These are phyloP conservation scores for Ilex paraguariensis DNA, from an alignment of 305 asterid species.

Conservation along the genomic window DNA sequence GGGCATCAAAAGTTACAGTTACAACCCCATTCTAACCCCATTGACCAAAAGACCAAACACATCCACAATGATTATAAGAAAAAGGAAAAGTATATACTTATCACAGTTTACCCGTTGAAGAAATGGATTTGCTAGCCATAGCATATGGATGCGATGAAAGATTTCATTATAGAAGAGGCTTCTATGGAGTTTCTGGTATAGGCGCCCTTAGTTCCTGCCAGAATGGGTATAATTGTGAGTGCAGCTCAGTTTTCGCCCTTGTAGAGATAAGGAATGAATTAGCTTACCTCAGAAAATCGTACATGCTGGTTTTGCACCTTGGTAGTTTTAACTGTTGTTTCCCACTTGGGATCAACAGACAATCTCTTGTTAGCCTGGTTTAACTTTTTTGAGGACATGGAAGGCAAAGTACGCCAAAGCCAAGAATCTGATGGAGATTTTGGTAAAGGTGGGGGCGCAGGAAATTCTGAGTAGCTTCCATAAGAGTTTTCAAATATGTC, in stretches of 20 bases:
- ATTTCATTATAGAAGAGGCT: not conserved
- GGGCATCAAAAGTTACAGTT: not conserved
- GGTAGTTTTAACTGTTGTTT: constrained; percentile 41
- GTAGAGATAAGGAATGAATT: not conserved
- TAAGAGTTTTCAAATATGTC: constrained; percentile 15
- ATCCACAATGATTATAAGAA: not conserved
- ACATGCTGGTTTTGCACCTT: constrained; percentile 29
- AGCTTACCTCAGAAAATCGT: constrained; percentile 36
- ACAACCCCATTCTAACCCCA: not conserved
- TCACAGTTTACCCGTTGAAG: not conserved
- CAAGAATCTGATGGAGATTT: constrained; percentile 81
- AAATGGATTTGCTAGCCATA: not conserved
- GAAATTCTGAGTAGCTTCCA: constrained; percentile 29
- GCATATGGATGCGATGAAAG: not conserved
- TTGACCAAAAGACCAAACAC: not conserved
- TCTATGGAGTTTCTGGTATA: not conserved
- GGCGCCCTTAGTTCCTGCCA: not conserved
- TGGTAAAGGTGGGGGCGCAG: constrained; percentile 63
- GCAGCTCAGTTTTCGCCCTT: not conserved
- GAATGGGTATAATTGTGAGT: not conserved
- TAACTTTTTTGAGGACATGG: constrained; percentile 38
- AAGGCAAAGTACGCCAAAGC: constrained; percentile 65
- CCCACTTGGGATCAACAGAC: constrained; percentile 31
- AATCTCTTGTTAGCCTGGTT: constrained; percentile 26
- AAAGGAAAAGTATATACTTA: not conserved